A percentile compares a stretch with the other conserved stretches of the same genome.
Conservation (phyloP, 257 asterid species). For the Solanum pinnatisectum region DNA sequence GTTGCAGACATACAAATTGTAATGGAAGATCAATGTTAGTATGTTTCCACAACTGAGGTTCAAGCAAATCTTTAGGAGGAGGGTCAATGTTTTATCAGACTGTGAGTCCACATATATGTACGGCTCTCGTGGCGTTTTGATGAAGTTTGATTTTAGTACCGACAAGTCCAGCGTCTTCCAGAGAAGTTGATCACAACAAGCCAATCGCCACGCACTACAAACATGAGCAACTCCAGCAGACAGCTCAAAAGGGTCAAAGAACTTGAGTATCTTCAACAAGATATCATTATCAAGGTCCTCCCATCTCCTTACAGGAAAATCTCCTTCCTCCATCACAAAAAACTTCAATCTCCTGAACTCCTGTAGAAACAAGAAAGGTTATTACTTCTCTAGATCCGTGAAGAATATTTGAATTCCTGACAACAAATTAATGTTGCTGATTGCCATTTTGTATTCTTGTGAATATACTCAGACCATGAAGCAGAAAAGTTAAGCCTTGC, state of each 20-base stretch:
- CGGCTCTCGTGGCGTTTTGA: conserved; percentile 58
- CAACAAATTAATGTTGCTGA: not conserved
- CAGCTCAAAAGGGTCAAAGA: conserved; percentile 36
- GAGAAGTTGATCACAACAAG: conserved; percentile 61
- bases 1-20: conserved; percentile 52
- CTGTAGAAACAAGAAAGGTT: not conserved
- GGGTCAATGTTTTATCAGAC: conserved; percentile 54
- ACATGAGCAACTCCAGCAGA: conserved; percentile 55
- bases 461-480: not conserved
- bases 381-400: not conserved
- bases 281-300: conserved; percentile 63
- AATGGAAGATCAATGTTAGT: conserved; percentile 54
- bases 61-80: conserved; percentile 50
- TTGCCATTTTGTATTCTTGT: not conserved
- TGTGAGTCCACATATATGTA: conserved; percentile 56
- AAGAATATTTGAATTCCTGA: not conserved
- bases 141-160: conserved; percentile 50
- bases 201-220: conserved; percentile 69
- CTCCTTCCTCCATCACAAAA: conserved; percentile 39
- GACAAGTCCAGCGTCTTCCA: conserved; percentile 62
- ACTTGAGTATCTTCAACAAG: conserved; percentile 52
- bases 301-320: conserved; percentile 40
- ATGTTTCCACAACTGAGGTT: conserved; percentile 47
- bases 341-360: not conserved
- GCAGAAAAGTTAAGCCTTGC: not conserved